phyloP scores from a whole-genome alignment of 345 rosid species.

The Cardamine chenopodiifolia region DNA sequence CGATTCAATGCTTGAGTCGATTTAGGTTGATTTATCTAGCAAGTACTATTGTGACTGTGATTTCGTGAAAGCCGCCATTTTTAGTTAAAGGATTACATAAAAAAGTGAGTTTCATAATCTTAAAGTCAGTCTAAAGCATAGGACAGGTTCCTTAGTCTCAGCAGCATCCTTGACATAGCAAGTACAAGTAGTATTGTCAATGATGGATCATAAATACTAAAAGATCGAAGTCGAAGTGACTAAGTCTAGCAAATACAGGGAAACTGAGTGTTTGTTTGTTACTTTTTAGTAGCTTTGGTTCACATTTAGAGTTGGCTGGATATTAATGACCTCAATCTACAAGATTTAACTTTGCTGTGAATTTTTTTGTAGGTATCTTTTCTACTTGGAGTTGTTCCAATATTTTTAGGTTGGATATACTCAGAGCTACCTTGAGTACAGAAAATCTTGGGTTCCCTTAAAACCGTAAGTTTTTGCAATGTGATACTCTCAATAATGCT shows the following conservation, averaged over 20 bases:
- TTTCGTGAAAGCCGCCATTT: conserved; percentile 5
- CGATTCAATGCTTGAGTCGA: conserved; percentile 22
- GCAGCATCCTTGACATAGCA: not conserved
- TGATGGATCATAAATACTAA: not conserved
- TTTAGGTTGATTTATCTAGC: not conserved
- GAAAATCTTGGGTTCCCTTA: conserved; percentile 54
- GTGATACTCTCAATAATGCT: not conserved
- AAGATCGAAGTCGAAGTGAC: conserved; percentile 12
- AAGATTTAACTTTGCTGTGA: conserved; percentile 24
- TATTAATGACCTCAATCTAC: conserved; percentile 29
- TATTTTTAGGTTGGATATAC: conserved; percentile 85
- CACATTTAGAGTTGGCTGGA: not conserved
- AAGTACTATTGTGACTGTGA: not conserved
- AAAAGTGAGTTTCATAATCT: not conserved
- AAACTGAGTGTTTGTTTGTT: conserved; percentile 1
- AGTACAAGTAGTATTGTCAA: not conserved
- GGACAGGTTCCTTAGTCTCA: conserved; percentile 3
- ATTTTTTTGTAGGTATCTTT: conserved; percentile 72
- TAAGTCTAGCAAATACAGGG: not conserved
- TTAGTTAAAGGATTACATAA: not conserved
- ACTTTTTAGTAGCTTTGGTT: conserved; percentile 7
- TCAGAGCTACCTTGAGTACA: conserved; percentile 80
- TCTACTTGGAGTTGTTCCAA: conserved; percentile 78
- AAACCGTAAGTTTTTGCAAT: conserved; percentile 71
- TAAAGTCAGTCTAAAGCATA: not conserved